Evolutionary conservation across 1,139 yeast genomes (phyloP).

Genomic region (Saccharomyces hybrid): DNA sequence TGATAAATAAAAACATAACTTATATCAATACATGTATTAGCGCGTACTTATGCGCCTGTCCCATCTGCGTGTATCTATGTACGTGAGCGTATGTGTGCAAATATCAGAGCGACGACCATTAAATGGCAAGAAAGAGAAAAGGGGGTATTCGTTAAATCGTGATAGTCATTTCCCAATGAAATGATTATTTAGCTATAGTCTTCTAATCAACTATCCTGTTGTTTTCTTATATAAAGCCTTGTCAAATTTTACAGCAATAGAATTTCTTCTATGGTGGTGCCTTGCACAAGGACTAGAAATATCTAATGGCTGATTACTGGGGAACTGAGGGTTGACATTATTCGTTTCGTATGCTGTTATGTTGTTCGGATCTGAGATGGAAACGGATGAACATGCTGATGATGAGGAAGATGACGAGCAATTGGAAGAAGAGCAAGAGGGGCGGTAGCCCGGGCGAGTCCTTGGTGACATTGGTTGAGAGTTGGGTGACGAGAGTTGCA

Average conservation of each 20-base stretch:
- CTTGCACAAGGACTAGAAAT: slow-evolving; percentile 18
- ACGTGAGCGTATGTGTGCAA: background rate
- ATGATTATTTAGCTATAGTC: background rate
- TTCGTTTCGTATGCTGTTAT: background rate
- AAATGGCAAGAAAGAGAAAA: background rate
- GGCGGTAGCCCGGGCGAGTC: background rate
- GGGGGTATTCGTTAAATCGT: background rate
- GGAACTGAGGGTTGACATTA: background rate
- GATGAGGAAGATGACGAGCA: slow-evolving; percentile 1
- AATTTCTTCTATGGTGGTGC: slow-evolving; percentile 32
- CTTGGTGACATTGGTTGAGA: background rate
- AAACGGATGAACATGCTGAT: background rate
- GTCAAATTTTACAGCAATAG: slow-evolving; percentile 28
- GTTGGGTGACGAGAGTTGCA: background rate
- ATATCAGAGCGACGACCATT: background rate
- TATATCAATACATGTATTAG: background rate
- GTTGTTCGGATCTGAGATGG: background rate
- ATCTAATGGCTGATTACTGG: background rate
- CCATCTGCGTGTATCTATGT: background rate
- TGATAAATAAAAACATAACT: slow-evolving; percentile 27
- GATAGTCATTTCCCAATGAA: background rate
- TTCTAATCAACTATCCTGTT: background rate
- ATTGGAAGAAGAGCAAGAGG: background rate
- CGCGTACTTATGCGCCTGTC: background rate
- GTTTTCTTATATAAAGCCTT: slow-evolving; percentile 14